Base-by-base conservation (phyloP, 345 rosid species). In the Pseudoturritis turrita region DNA sequence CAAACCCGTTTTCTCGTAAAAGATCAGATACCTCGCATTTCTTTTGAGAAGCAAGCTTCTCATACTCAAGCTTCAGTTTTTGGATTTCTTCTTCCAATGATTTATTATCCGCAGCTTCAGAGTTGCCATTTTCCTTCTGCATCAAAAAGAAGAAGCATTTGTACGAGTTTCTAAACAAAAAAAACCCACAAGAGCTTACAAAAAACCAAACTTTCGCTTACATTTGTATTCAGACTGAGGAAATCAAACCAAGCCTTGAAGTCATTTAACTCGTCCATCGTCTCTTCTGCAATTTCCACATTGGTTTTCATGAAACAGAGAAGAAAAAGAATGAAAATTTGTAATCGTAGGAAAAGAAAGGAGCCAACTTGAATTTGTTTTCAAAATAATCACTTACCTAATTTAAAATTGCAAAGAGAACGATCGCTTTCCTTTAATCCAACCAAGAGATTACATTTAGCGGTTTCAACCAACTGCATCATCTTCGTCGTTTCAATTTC, bases 261-360 rank as follows among this genome's bases (percentile, higher is more conserved):
- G 84, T 89, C 98, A 54, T 57, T 66, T 75, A 86, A 77, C 65
- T 87, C 93, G 7, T 86, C 96, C 75, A 83, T 64, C 7, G 86
- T 57, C 75, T 83, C 67, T 55, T 83, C 99, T 91, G 93, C 71
- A 83, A 49, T 62, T 26, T 26, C 44, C 12, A 59, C 65, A 51
- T 18, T 43, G 12, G 58, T 15, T 29, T 19, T 53, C 40, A 54
- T 21, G 29, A 62, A 62, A 36, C 58, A 62, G 22, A 46, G 13
- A 35, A 59, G 21, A 35, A 10, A 70, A 70, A 56, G 45, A 70
- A 11, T 5, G 46, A 62, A 69, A 69, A 21, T 69, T 68, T 68
- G 0, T 0, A 0, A 7, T 62, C 36, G 4, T 11, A 29, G 10
- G 28, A 39, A 21, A 28, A 23, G 12, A 47, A 69, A 76, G 56